These are phyloP conservation scores for Talaromyces pinophilus DNA, from an alignment of 2,329 filamentous ascomycete genomes.

Conservation along the genomic window DNA sequence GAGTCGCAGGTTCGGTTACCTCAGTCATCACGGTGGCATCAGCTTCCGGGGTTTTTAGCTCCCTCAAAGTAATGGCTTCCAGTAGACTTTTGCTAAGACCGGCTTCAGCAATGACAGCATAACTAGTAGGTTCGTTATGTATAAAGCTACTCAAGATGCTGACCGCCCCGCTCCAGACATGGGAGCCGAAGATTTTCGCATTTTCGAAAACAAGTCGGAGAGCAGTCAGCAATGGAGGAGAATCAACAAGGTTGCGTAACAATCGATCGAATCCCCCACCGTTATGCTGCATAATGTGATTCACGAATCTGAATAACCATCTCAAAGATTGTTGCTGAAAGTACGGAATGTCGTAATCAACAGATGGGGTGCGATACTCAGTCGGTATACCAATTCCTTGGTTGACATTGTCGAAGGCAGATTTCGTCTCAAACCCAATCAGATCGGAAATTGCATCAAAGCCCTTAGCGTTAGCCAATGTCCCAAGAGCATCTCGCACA, in stretches of 20 bases:
- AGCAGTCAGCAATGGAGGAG: conserved; percentile 76
- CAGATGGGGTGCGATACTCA: conserved; percentile 73
- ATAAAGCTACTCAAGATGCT: conserved; percentile 94
- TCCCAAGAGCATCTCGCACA: conserved; percentile 79
- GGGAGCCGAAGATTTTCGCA: conserved; percentile 77
- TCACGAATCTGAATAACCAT: conserved; percentile 92
- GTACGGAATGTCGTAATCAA: conserved; percentile 92
- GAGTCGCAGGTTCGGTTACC: conserved; percentile 38
- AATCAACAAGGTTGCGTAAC: conserved; percentile 90
- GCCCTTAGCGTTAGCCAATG: conserved; percentile 77
- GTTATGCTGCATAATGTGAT: conserved; percentile 87
- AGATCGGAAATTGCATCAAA: conserved; percentile 89
- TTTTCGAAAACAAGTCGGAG: conserved; percentile 81
- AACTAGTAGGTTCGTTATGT: conserved; percentile 97
- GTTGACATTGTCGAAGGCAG: conserved; percentile 66
- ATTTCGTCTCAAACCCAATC: conserved; percentile 74
- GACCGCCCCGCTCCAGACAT: conserved; percentile 93
- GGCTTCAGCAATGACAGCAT: conserved; percentile 91
- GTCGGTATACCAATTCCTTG: conserved; percentile 70
- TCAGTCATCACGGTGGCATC: conserved; percentile 36
- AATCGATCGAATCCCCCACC: conserved; percentile 84
- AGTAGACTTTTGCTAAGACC: conserved; percentile 85
- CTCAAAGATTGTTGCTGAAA: conserved; percentile 91
- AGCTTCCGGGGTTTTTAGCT: conserved; percentile 40
- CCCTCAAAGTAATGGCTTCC: conserved; percentile 67